A percentile compares a stretch with the other conserved stretches of the same genome.
phyloP scores from a whole-genome alignment of 2,329 filamentous ascomycete genomes.

The Aspergillus novofumigatus region DNA sequence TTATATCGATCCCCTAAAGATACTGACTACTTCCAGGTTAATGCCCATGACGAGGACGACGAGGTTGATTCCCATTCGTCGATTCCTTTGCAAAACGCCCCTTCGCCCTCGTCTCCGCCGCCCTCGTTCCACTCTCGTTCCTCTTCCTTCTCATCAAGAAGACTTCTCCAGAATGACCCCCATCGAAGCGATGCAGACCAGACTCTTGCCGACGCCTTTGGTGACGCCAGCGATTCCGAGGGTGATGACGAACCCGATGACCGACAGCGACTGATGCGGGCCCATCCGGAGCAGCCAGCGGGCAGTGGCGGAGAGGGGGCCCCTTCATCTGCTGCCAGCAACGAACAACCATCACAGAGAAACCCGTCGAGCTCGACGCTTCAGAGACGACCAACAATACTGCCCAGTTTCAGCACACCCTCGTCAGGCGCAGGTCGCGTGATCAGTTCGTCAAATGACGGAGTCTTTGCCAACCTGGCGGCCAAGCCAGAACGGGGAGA shows the following conservation, averaged over 20 bases:
- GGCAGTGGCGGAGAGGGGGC: slow-evolving; percentile 26
- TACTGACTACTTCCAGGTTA: slow-evolving; percentile 30
- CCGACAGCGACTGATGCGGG: slow-evolving; percentile 78
- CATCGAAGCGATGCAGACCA: slow-evolving; percentile 61
- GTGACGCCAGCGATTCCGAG: slow-evolving; percentile 69
- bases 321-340: slow-evolving; percentile 24
- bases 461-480: slow-evolving; percentile 91
- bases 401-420: slow-evolving; percentile 48
- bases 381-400: slow-evolving; percentile 49
- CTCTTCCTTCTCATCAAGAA: slow-evolving; percentile 59
- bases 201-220: slow-evolving; percentile 90
- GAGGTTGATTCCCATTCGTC: slow-evolving; percentile 29
- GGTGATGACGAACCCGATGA: slow-evolving; percentile 71
- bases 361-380: slow-evolving; percentile 23
- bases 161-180: slow-evolving; percentile 51
- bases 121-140: slow-evolving; percentile 87
- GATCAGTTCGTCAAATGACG: slow-evolving; percentile 76
- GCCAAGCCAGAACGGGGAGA: slow-evolving; percentile 82
- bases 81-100: slow-evolving; percentile 24
- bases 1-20: slow-evolving; percentile 9
- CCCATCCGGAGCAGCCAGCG: slow-evolving; percentile 41
- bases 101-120: slow-evolving; percentile 40
- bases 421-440: slow-evolving; percentile 47
- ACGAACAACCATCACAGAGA: slow-evolving; percentile 11
- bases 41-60: slow-evolving; percentile 43